Evolutionary conservation across 1,139 yeast genomes (phyloP).

Genomic region (Geotrichum europaeum): DNA sequence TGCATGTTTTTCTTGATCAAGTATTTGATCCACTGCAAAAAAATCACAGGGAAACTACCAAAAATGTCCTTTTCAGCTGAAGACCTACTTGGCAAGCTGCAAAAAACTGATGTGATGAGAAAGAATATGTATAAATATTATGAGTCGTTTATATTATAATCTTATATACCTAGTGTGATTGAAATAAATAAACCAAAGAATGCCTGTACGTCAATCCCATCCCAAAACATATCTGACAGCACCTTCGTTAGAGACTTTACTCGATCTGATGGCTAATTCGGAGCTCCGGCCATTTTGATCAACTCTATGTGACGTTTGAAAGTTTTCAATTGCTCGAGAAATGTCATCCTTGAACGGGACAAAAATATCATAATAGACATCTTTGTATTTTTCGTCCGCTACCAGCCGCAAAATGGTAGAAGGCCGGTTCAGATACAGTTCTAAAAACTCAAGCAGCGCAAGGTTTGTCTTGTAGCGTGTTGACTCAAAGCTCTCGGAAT

Average conservation of each 20-base stretch:
- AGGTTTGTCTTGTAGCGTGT: constrained; percentile 45
- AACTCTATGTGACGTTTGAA: not conserved
- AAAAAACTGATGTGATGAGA: constrained; percentile 64
- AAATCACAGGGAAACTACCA: not conserved
- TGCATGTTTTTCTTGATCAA: constrained; percentile 34
- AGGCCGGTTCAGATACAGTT: constrained; percentile 36
- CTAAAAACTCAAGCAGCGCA: constrained; percentile 55
- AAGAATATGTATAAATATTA: constrained; percentile 33
- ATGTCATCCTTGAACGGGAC: constrained; percentile 3
- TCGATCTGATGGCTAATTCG: constrained; percentile 16
- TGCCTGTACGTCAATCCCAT: not conserved
- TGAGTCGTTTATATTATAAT: not conserved
- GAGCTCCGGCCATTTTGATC: constrained; percentile 1
- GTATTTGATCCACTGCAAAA: constrained; percentile 17
- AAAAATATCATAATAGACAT: not conserved
- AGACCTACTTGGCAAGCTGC: constrained; percentile 40
- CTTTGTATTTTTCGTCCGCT: not conserved
- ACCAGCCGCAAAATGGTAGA: not conserved
- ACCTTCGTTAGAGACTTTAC: constrained; percentile 16
- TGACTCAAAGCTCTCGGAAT: constrained; percentile 23
- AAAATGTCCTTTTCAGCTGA: constrained; percentile 19
- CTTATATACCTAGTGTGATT: not conserved
- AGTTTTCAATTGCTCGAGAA: constrained; percentile 3
- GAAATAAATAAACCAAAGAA: not conserved
- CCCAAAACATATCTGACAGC: constrained; percentile 20